Percentiles rank a stretch among this genome's conserved stretches.
Evolutionary conservation across 108 stramenopile genomes (phyloP).

Genomic region (Cyclotella baltica): DNA sequence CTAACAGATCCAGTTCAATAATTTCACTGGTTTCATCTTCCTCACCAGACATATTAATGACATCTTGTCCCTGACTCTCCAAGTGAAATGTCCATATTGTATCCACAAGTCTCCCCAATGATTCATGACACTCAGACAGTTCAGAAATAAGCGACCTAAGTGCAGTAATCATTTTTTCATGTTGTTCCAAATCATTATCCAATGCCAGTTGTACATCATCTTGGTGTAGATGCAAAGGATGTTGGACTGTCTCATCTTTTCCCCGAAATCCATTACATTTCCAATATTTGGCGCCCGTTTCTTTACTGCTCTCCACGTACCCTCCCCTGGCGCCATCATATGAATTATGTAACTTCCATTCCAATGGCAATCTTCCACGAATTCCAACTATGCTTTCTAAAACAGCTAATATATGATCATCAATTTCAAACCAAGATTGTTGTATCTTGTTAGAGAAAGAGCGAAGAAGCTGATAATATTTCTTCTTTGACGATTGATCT

Average conservation of each 20-base stretch:
- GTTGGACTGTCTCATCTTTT: conserved; percentile 8
- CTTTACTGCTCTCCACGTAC: not conserved
- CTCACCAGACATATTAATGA: conserved; percentile 4
- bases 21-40: conserved; percentile 15
- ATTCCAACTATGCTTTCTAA: conserved; percentile 69
- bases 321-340: not conserved
- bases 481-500: conserved; percentile 32
- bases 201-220: conserved; percentile 69
- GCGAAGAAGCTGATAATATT: conserved; percentile 57
- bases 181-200: conserved; percentile 70
- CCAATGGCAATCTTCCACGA: conserved; percentile 61
- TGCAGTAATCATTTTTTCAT: conserved; percentile 76
- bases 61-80: conserved; percentile 17
- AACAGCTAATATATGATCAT: conserved; percentile 61
- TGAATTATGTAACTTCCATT: conserved; percentile 49
- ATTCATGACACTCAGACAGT: conserved; percentile 68
- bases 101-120: conserved; percentile 74
- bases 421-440: conserved; percentile 66
- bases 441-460: conserved; percentile 65
- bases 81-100: conserved; percentile 62
- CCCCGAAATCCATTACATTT: conserved; percentile 44
- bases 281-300: conserved; percentile 26
- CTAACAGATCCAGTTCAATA: conserved; percentile 23
- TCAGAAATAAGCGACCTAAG: conserved; percentile 58
- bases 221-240: conserved; percentile 15